Conservation (phyloP, 176 grass and related monocot genomes). For the Olyra latifolia region DNA sequence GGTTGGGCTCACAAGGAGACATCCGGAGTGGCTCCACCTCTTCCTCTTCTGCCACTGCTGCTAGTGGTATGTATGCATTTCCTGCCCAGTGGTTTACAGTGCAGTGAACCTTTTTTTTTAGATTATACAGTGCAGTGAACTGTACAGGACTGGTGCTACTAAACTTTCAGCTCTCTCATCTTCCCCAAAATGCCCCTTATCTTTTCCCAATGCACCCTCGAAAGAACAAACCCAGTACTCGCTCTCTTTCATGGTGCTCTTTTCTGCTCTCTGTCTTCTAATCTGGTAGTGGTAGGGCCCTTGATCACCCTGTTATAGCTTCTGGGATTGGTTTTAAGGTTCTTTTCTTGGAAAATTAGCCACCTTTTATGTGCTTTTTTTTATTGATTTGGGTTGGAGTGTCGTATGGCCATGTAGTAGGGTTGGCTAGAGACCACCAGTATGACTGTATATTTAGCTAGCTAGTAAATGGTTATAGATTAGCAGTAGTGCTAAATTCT, state of each 20-base stretch:
- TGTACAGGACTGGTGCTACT: too few relatives aligned
- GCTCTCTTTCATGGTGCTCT: background rate
- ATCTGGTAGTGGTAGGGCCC: slow-evolving; percentile 12
- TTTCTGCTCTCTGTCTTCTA: slow-evolving; percentile 1
- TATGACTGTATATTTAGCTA: background rate
- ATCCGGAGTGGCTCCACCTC: slow-evolving; percentile 33
- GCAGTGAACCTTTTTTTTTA: too few relatives aligned
- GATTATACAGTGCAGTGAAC: slow-evolving; percentile 20
- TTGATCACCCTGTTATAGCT: slow-evolving; percentile 4
- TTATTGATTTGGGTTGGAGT: slow-evolving; percentile 3
- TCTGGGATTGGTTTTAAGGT: slow-evolving; percentile 45
- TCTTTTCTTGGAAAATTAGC: slow-evolving; percentile 23
- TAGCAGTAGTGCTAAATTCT: background rate
- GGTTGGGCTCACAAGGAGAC: slow-evolving; percentile 40
- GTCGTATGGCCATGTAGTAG: background rate
- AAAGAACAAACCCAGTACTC: background rate
- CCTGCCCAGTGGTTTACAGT: background rate
- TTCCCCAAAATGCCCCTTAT: slow-evolving; percentile 57
- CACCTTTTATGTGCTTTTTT: background rate
- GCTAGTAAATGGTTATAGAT: background rate
- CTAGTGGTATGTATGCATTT: slow-evolving; percentile 3
- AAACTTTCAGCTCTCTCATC: slow-evolving; percentile 21
- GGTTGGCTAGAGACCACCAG: slow-evolving; percentile 11
- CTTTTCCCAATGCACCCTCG: slow-evolving; percentile 19
- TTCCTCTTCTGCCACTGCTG: background rate